phyloP scores from a whole-genome alignment of 2,329 filamentous ascomycete species.

The Colletotrichum acutatum region DNA sequence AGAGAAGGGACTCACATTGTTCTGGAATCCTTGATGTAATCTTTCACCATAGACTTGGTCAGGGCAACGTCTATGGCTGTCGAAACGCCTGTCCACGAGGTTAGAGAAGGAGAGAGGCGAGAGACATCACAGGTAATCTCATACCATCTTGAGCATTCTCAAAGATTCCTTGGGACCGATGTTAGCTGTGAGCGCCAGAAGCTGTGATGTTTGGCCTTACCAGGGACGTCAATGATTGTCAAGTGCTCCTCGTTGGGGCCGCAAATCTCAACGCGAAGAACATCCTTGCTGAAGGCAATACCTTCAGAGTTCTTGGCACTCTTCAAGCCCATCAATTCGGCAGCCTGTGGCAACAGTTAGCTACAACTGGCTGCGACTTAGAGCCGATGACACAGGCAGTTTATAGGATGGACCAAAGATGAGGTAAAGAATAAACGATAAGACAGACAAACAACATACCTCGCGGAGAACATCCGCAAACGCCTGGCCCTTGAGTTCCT shows the following conservation, averaged over 20 bases:
- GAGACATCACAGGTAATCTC: not conserved
- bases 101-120: not conserved
- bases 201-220: constrained; percentile 54
- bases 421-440: constrained; percentile 41
- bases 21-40: constrained; percentile 56
- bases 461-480: constrained; percentile 21
- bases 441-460: constrained; percentile 50
- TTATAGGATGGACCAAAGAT: not conserved
- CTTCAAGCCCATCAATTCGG: constrained; percentile 21
- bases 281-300: constrained; percentile 35
- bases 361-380: too few relatives aligned
- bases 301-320: not conserved
- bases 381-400: not conserved
- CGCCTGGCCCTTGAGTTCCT: constrained; percentile 70
- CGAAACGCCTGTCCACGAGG: constrained; percentile 43
- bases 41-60: constrained; percentile 43
- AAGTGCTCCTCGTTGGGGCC: constrained; percentile 38
- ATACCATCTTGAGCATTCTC: constrained; percentile 30
- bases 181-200: constrained; percentile 50
- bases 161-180: constrained; percentile 49
- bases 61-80: constrained; percentile 28
- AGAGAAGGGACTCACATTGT: constrained; percentile 51
- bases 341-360: not conserved
- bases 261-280: constrained; percentile 38
- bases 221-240: constrained; percentile 45